Evolutionary conservation across 352 stramenopile species (phyloP).

Genomic region (Pythium grandisporangium): DNA sequence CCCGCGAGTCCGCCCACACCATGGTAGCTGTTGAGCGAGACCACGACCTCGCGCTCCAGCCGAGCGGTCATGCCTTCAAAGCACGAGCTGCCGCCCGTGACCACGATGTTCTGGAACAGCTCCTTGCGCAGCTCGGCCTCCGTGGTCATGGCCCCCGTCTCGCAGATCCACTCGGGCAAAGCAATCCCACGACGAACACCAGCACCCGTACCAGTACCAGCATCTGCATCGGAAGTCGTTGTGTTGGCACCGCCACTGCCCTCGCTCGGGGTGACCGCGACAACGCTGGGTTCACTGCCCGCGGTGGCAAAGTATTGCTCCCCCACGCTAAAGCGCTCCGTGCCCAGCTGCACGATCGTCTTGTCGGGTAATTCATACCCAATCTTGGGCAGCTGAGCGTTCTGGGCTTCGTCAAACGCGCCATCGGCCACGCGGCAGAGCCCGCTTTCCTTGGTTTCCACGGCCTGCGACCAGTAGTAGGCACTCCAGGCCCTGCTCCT

Average conservation of each 20-base stretch:
- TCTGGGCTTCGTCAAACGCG: conserved; percentile 61
- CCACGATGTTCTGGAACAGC: conserved; percentile 75
- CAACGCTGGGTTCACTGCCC: no score
- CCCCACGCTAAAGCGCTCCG: conserved; percentile 82
- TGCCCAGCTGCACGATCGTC: conserved; percentile 72
- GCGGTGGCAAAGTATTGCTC: conserved; percentile 78
- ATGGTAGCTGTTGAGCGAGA: conserved; percentile 26
- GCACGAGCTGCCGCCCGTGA: conserved; percentile 70
- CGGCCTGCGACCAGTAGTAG: conserved; percentile 53
- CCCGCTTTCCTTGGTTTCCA: conserved; percentile 68
- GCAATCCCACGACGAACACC: conserved; percentile 24
- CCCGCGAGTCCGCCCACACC: conserved; percentile 3
- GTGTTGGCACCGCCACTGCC: background rate
- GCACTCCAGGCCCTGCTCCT: no score
- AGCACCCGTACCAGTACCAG: conserved; percentile 1
- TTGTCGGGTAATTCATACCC: conserved; percentile 79
- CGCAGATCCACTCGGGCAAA: conserved; percentile 55
- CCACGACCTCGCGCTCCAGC: conserved; percentile 67
- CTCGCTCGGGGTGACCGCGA: background rate
- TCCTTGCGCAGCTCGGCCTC: conserved; percentile 74
- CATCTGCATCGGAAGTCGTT: background rate
- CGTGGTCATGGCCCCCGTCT: conserved; percentile 44
- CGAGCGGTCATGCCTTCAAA: conserved; percentile 71
- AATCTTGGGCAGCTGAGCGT: conserved; percentile 64
- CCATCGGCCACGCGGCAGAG: conserved; percentile 63